A percentile compares a stretch with the other conserved stretches of the same genome.
Conservation (phyloP, 139 green algal genomes). For the Diplosphaera chodatii region DNA sequence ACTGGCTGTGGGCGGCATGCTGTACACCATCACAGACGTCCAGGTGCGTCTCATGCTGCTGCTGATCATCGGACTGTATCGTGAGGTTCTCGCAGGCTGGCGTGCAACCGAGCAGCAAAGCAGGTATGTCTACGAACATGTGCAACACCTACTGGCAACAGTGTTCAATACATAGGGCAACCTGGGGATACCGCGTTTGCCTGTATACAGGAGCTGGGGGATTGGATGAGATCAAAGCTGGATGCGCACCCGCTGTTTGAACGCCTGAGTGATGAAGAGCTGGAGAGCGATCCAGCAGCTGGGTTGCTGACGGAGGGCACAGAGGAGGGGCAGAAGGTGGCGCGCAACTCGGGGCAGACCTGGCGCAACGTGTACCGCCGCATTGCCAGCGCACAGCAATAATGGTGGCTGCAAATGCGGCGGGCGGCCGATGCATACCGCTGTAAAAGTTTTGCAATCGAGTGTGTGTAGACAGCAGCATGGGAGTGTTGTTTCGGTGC, state of each 20-base stretch:
- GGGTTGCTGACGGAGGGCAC: conserved; percentile 56
- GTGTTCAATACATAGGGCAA: too few species aligned
- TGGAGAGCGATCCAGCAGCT: conserved; percentile 66
- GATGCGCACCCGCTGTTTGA: conserved; percentile 83
- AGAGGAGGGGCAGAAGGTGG: conserved; percentile 91
- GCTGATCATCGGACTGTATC: too few species aligned
- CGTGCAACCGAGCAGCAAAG: too few species aligned
- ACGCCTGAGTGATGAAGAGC: conserved; percentile 70
- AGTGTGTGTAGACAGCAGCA: too few species aligned
- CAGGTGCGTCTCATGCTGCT: conserved; percentile 46
- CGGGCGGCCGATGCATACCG: too few species aligned
- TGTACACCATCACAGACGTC: conserved; percentile 95
- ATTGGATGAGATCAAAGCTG: conserved; percentile 62
- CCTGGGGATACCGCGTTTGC: not conserved
- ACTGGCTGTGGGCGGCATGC: conserved; percentile 63
- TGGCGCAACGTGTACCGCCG: conserved; percentile 58
- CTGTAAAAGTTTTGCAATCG: too few species aligned
- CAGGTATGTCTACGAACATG: too few species aligned
- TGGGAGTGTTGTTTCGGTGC: too few species aligned
- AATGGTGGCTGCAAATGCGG: too few species aligned
- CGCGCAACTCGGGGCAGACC: conserved; percentile 67
- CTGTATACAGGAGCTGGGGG: conserved; percentile 14
- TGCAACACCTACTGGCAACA: too few species aligned
- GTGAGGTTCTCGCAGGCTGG: too few species aligned
- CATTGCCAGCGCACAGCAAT: not conserved